Base-by-base conservation (phyloP, 2,329 filamentous ascomycete species). In the Myriosclerotinia scirpicola region DNA sequence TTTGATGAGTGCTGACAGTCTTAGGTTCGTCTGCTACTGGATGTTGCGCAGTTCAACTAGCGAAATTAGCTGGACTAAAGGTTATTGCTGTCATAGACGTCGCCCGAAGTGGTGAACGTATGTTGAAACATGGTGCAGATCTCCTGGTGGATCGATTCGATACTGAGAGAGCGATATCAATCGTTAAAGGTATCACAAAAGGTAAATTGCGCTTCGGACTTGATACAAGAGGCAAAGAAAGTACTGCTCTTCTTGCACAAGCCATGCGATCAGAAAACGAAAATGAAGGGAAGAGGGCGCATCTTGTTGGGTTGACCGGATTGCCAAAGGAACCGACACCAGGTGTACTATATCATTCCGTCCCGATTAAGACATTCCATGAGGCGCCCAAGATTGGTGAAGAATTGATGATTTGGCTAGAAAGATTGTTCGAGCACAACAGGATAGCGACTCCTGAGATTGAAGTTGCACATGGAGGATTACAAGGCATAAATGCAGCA, bases 361-460 rank as follows among this genome's bases (percentile, higher is more conserved):
- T 93, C 0, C 90, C 90, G 0, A 90, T 93, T 69, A 93, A 93
- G 76, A 73, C 91, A 5, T 93, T 91, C 73, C 90, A 93, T 73
- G 86, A 89, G 67, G 82, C 87, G 0, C 83, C 86, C 0, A 80
- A 81, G 1, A 80, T 92, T 0, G 90, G 90, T 0, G 83, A 87
- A 69, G 81, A 81, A 0, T 75, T 92, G 64, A 86, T 86, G 15
- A 75, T 79, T 1, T 93, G 90, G 90, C 78, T 92, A 36, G 90
- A 92, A 75, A 78, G 81, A 34, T 76, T 93, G n/a, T 76, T 93
- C 8, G 79, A 82, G 11, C 78, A 81, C 0, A 80, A 81, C 0
- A 74, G 81, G 0, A 72, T 93, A 3, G 77, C 80, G 5, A 81
- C 87, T 5, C 89, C 90, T 0, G 86, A 90, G 40, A 84, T 91